Evolutionary conservation across 2,329 filamentous ascomycete genomes (phyloP), one percentile per base, ranked within the genome.

Genomic region (Dryadomyces quercivorus): DNA sequence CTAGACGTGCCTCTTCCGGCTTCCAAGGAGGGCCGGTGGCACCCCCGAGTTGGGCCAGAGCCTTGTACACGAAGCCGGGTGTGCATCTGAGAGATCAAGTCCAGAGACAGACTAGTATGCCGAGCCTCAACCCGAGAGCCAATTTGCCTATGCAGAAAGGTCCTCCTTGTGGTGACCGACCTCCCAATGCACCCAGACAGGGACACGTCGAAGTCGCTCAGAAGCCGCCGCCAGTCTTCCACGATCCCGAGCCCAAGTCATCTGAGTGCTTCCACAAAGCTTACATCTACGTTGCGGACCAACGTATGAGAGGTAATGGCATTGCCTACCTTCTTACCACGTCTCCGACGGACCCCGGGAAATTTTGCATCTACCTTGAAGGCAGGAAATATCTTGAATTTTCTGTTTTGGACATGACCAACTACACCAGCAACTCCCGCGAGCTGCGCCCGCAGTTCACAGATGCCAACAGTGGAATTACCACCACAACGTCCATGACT

Each of bases 341-440:
- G 2, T 44, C 53, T 2, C 38, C 36, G n/a, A 48, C 38, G 1
- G 58, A 56, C 20, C 31, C 51, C 6, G 56, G 56, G 1, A 51
- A 20, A 1, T 21, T 60, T n/a, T 52, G 47, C 5, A 43, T 60
- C 9, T 60, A 52, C 43, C 43, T 60, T 3, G 52, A 59, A 10
- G 59, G 56, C 7, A 22, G 18, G 1, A 52, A 55, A 13, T 60
- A 60, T 31, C 52, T 60, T 15, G 53, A 58, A 16, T 60, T 59
- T 20, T 50, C 58, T 2, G 18, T 59, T n/a, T 13, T 36, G 52
- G 53, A 46, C 51, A 60, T 60, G 58, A 50, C 49, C 52, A 59
- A 60, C 52, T 60, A 60, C 43, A 53, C 59, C 1, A 44, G 56
- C 13, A 57, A 43, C n/a, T 51, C 52, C 2, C 49, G 54, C 10